phyloP scores from a whole-genome alignment of 495 filamentous ascomycete genomes.

The Xylaria curta region DNA sequence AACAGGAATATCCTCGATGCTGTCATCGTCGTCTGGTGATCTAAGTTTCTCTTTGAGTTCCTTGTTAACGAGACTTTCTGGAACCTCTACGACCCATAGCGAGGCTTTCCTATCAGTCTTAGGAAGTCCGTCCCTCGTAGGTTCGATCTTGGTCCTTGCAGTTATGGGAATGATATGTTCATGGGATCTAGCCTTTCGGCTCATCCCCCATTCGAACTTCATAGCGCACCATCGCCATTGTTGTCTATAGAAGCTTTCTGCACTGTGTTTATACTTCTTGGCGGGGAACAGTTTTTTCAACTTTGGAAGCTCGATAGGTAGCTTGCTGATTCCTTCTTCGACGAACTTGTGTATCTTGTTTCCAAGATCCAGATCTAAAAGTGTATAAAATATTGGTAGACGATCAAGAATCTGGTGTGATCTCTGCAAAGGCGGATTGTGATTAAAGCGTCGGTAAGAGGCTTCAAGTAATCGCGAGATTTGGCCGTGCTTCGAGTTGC shows the following conservation, averaged over 20 bases:
- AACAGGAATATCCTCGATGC: background rate
- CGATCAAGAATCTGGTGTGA: conserved; percentile 12
- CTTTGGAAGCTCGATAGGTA: conserved; percentile 6
- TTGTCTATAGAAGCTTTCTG: conserved; percentile 11
- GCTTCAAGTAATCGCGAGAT: conserved; percentile 10
- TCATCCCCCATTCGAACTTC: conserved; percentile 14
- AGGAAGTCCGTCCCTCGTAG: conserved; percentile 4
- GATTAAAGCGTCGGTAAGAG: conserved; percentile 5
- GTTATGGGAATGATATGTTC: conserved; percentile 16
- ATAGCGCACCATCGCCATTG: conserved; percentile 20
- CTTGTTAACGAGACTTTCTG: conserved; percentile 3
- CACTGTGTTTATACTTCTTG: background rate
- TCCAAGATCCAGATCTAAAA: conserved; percentile 16
- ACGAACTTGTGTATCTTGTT: conserved; percentile 22
- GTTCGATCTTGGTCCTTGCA: conserved; percentile 10
- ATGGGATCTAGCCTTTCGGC: background rate
- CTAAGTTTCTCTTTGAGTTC: background rate
- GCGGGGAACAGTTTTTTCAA: background rate
- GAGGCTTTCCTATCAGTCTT: conserved; percentile 15
- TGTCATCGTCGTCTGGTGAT: background rate
- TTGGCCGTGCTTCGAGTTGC: conserved; percentile 2
- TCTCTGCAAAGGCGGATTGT: conserved; percentile 2
- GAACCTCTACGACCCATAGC: conserved; percentile 4
- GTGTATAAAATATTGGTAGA: conserved; percentile 19
- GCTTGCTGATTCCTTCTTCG: conserved; percentile 2